Evolutionary conservation across 1,284 basidiomycete species (phyloP), one percentile per base, ranked within the genome.

Genomic region (Cutaneotrichosporon curvatum): DNA sequence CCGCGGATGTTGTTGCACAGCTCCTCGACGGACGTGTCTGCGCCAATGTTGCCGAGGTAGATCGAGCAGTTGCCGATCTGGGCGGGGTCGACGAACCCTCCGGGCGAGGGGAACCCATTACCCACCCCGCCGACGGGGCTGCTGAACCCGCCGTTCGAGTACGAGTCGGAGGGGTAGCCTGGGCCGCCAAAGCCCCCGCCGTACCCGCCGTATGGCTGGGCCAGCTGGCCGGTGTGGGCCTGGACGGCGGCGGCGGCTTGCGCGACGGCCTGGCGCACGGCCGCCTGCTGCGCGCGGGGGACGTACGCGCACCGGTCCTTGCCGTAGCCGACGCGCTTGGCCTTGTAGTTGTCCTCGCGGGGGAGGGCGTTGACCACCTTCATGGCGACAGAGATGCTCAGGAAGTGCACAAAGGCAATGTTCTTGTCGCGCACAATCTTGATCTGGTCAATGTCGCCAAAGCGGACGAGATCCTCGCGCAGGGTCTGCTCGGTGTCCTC

Each of bases 391-490:
- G 84, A 80, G 67, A 96, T 94, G 70, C 85, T 88, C 61, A 95
- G 75, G 76, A 95, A 96, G 73, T 96, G 91, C 33, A 96, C 87
- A 67, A 96, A 96, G 7, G 89, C 91, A 56, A 95, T 95, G 64
- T 92, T 91, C 79, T 95, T 95, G 76, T 96, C 91, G 52, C 89
- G 76, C 34, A 95, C 91, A 63, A 95, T 94, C 79, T 96, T 96
- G 67, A 96, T 89, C 70, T 95, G 91, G 72, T 96, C 91, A 64
- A 96, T 95, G 36, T 91, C 76, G n/a, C 91, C 91, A 62, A 91
- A 96, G 34, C 85, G 78, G 61, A 80, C 82, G 43, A 75, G 75
- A 64, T 92, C 89, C 54, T 94, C 87, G 23, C 90, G 75, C 36
- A 96, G 74, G 67, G 82, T 81, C 73, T 92, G 86, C 74, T 96